Evolutionary conservation across 1,139 yeast species (phyloP).

Genomic region (Magnusiomyces magnusii): DNA sequence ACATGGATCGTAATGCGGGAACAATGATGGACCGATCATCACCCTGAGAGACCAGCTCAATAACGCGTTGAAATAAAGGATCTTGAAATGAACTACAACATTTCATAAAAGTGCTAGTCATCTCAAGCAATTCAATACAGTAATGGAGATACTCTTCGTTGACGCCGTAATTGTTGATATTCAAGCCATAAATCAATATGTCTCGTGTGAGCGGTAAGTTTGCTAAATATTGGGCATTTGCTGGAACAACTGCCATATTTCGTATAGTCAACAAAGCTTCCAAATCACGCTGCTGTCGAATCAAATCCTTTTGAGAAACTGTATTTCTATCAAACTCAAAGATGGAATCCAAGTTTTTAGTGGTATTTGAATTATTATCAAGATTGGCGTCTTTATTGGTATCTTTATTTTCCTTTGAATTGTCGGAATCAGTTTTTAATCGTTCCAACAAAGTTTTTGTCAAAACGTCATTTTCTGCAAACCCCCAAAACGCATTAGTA

Average conservation of each 20-base stretch:
- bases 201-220: slow-evolving; percentile 35
- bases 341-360: slow-evolving; percentile 13
- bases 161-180: slow-evolving; percentile 33
- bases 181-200: slow-evolving; percentile 44
- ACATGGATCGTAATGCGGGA: slow-evolving; percentile 34
- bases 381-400: neutral
- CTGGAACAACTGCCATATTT: slow-evolving; percentile 75
- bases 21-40: slow-evolving; percentile 35
- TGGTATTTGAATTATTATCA: too few species aligned
- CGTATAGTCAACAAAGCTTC: slow-evolving; percentile 67
- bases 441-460: neutral
- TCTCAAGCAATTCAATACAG: slow-evolving; percentile 73
- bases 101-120: slow-evolving; percentile 64
- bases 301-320: slow-evolving; percentile 25
- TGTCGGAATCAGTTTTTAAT: neutral
- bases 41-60: slow-evolving; percentile 20
- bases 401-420: neutral
- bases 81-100: slow-evolving; percentile 51
- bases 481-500: neutral
- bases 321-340: slow-evolving; percentile 16
- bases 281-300: slow-evolving; percentile 41
- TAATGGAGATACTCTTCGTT: slow-evolving; percentile 60
- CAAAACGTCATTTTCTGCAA: neutral
- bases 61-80: slow-evolving; percentile 29
- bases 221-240: slow-evolving; percentile 73